Percentiles rank a stretch among this genome's conserved stretches.
These are phyloP conservation scores for Mortierella sp. DNA, from an alignment of 371 early-diverging fungal genomes.

Conservation along the genomic window DNA sequence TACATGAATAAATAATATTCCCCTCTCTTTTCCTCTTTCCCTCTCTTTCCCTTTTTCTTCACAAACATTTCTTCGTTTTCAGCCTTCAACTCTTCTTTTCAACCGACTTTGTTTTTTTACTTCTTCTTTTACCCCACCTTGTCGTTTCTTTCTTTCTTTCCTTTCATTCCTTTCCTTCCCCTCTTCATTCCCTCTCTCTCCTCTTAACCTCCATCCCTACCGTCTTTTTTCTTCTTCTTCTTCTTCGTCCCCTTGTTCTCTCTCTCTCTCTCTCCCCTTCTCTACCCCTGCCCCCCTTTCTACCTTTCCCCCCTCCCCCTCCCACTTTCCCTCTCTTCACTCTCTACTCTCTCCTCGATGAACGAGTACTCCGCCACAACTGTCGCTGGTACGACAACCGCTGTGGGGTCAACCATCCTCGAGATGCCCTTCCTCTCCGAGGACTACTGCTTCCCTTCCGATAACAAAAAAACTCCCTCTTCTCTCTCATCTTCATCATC, in stretches of 20 bases:
- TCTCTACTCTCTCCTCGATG: neutral
- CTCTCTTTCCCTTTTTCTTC: neutral
- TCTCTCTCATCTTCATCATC: neutral
- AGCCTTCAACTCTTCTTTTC: too few species aligned
- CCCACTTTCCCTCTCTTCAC: neutral
- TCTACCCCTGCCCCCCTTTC: too few species aligned
- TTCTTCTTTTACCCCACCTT: constrained; percentile 10
- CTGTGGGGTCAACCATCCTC: constrained; percentile 64
- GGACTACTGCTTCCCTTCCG: constrained; percentile 48
- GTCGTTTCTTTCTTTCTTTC: constrained; percentile 5
- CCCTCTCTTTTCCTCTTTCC: neutral
- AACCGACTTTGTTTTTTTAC: neutral
- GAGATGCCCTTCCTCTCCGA: constrained; percentile 65
- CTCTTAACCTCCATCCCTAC: neutral
- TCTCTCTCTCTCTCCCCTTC: neutral
- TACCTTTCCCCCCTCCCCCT: neutral
- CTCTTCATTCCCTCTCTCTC: neutral
- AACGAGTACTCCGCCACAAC: constrained; percentile 9
- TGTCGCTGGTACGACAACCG: neutral
- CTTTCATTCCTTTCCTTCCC: neutral
- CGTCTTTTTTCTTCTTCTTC: neutral
- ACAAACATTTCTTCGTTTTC: too few species aligned
- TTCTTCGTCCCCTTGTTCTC: neutral
- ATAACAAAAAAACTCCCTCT: neutral
- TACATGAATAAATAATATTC: neutral